These are phyloP conservation scores for Caryocar brasiliense DNA, from an alignment of 441 rosid genomes.

Conservation along the genomic window DNA sequence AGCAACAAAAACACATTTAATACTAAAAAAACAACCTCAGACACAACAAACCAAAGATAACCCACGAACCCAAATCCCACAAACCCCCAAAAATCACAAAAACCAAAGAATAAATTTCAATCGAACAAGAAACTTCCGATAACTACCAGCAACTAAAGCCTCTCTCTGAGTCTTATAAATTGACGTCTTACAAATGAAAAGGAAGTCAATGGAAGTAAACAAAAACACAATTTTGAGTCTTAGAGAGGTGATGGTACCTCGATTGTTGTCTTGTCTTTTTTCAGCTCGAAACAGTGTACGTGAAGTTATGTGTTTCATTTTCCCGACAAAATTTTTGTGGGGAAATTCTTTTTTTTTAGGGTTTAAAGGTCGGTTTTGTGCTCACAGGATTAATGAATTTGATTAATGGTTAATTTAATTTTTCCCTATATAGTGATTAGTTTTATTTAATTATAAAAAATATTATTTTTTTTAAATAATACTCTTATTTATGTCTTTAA, in stretches of 20 bases:
- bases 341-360: not conserved
- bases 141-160: no score
- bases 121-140: no score
- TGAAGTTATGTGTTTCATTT: conserved; percentile 10
- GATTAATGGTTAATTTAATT: no score
- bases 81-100: not conserved
- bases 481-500: no score
- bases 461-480: no score
- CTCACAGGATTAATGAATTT: no score
- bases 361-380: not conserved
- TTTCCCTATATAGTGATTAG: no score
- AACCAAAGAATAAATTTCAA: no score
- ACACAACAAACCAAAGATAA: not conserved
- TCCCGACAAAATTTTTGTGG: conserved; percentile 8
- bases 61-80: not conserved
- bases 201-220: not conserved
- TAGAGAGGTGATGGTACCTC: conserved; percentile 14
- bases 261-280: not conserved
- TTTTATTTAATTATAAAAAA: no score
- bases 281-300: not conserved
- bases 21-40: not conserved
- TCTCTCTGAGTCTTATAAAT: conserved; percentile 6
- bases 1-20: not conserved
- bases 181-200: no score
- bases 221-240: not conserved